phyloP scores from a whole-genome alignment of 2,329 filamentous ascomycete species.

The Pseudogymnoascus sp. region DNA sequence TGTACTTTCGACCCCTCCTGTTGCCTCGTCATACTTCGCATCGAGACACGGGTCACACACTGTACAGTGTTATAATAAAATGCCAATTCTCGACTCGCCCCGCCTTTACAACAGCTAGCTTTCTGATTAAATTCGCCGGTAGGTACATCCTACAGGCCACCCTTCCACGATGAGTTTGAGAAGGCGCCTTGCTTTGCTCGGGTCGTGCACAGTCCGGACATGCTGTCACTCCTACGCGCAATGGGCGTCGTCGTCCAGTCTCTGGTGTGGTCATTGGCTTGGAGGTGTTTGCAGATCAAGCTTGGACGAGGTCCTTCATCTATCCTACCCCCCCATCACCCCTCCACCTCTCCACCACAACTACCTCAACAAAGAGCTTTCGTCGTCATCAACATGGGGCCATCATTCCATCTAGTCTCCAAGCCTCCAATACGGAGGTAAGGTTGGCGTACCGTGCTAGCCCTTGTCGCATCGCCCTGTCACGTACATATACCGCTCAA shows the following conservation, averaged over 20 bases:
- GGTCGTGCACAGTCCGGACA: background rate
- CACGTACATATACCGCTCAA: conserved; percentile 6
- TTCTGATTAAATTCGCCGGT: background rate
- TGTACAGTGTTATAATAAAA: background rate
- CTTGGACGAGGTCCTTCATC: conserved; percentile 6
- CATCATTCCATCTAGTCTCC: conserved; percentile 1
- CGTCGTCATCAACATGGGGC: background rate
- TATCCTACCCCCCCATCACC: background rate
- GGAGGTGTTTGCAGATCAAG: conserved; percentile 8
- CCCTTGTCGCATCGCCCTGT: conserved; percentile 2
- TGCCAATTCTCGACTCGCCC: background rate
- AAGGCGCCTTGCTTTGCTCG: background rate
- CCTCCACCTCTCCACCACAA: background rate
- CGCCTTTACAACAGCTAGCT: background rate
- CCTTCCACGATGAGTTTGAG: background rate
- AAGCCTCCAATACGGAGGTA: conserved; percentile 3
- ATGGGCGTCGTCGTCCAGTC: background rate
- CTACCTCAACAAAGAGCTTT: background rate
- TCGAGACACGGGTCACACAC: conserved; percentile 2
- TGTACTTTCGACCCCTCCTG: background rate
- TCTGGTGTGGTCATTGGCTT: background rate
- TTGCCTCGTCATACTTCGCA: background rate
- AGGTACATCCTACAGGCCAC: background rate
- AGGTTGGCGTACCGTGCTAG: background rate
- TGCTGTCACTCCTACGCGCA: background rate